These are phyloP conservation scores for Lactarius pseudohatsudake DNA, from an alignment of 768 basidiomycete species.

Conservation along the genomic window DNA sequence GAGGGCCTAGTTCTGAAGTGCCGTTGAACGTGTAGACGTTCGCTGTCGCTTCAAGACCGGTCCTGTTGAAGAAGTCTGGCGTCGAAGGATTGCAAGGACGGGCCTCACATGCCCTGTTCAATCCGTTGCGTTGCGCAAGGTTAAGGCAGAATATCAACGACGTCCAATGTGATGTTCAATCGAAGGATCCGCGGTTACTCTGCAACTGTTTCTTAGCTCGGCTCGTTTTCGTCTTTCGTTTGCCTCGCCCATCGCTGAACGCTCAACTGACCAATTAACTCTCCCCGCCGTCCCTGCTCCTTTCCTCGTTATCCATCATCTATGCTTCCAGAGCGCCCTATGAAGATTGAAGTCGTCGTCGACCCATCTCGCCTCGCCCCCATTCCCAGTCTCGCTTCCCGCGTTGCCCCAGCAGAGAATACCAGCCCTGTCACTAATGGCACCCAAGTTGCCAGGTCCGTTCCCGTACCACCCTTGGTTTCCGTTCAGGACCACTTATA, in stretches of 20 bases:
- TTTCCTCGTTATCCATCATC: conserved; percentile 34
- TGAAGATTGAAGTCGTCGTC: conserved; percentile 98
- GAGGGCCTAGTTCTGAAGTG: conserved; percentile 26
- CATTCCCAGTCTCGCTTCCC: conserved; percentile 65
- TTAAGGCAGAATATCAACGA: conserved; percentile 24
- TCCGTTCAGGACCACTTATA: conserved; percentile 2
- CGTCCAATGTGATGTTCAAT: conserved; percentile 21
- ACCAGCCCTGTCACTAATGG: conserved; percentile 40
- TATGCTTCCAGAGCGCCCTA: conserved; percentile 75
- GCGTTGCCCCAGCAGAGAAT: conserved; percentile 74
- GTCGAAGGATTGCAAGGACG: conserved; percentile 19
- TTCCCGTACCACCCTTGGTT: conserved; percentile 31
- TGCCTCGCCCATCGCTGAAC: conserved; percentile 36
- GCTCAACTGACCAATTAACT: conserved; percentile 40
- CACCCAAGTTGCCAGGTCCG: conserved; percentile 40
- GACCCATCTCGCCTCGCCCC: conserved; percentile 74
- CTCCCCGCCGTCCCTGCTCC: conserved; percentile 32
- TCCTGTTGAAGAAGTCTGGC: conserved; percentile 29
- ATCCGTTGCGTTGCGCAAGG: conserved; percentile 22
- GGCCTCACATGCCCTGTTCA: conserved; percentile 15
- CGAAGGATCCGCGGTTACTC: conserved; percentile 26
- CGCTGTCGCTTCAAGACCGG: conserved; percentile 27
- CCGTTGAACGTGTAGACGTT: conserved; percentile 26
- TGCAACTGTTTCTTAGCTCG: conserved; percentile 23
- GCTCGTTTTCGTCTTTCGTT: conserved; percentile 34